Conservation (phyloP, 768 basidiomycete species). For the Boletales sp. region DNA sequence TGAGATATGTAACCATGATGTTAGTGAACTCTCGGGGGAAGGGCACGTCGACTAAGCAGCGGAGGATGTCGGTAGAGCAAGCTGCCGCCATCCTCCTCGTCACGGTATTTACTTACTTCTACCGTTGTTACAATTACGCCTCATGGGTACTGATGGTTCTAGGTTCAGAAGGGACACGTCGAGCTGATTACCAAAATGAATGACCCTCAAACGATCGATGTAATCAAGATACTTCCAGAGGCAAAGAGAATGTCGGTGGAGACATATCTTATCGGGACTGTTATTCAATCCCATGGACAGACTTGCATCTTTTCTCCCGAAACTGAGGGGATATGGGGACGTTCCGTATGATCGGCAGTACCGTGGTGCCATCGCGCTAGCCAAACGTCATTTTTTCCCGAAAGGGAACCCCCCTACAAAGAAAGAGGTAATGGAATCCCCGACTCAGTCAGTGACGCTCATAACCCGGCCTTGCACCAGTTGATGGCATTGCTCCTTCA, state of each 20-base stretch:
- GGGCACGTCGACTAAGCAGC: constrained; percentile 15
- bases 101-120: constrained; percentile 7
- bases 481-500: constrained; percentile 22
- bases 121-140: neutral
- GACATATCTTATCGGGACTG: neutral
- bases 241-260: constrained; percentile 21
- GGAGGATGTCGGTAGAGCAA: constrained; percentile 20
- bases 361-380: constrained; percentile 25
- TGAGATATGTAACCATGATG: neutral
- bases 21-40: constrained; percentile 25
- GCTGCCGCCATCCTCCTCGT: constrained; percentile 25
- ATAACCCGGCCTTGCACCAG: constrained; percentile 4
- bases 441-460: neutral
- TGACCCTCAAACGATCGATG: constrained; percentile 14
- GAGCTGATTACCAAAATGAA: constrained; percentile 16
- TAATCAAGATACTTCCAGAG: constrained; percentile 22
- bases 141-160: neutral
- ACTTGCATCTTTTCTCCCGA: constrained; percentile 26
- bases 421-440: constrained; percentile 15
- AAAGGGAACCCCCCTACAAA: constrained; percentile 21
- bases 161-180: constrained; percentile 27
- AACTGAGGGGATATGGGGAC: constrained; percentile 27
- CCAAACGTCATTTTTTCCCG: constrained; percentile 27
- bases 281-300: constrained; percentile 8
- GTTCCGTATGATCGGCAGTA: constrained; percentile 26